phyloP scores from a whole-genome alignment of 2,329 filamentous ascomycete genomes.

The Akanthomyces lecanii region DNA sequence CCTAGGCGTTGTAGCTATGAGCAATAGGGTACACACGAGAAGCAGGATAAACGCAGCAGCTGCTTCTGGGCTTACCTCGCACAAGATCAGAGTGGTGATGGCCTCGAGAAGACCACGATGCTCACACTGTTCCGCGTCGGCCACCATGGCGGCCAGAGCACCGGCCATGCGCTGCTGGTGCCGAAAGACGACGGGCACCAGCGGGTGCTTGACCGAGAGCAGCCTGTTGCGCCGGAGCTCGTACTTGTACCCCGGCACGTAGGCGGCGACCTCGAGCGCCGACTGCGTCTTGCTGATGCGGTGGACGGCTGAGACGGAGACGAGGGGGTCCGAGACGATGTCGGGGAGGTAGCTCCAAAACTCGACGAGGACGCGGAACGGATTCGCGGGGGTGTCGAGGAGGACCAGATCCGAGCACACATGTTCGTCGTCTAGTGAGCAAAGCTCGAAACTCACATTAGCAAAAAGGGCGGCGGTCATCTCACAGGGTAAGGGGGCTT shows the following conservation, averaged over 20 bases:
- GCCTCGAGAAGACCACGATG: conserved; percentile 11
- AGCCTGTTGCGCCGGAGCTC: conserved; percentile 7
- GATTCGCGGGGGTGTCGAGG: conserved; percentile 17
- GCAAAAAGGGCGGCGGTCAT: background rate
- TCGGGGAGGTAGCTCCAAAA: conserved; percentile 18
- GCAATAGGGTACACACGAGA: too few relatives aligned
- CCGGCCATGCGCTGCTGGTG: conserved; percentile 14
- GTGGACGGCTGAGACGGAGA: conserved; percentile 16
- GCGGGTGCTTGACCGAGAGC: conserved; percentile 7
- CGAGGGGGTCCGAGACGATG: conserved; percentile 12
- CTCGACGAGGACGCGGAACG: conserved; percentile 7
- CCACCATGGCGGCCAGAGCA: conserved; percentile 13
- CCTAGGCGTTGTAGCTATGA: background rate
- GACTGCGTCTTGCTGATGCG: conserved; percentile 16
- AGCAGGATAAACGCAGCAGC: too few relatives aligned
- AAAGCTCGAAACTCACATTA: background rate
- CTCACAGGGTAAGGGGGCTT: too few relatives aligned
- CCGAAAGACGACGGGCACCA: conserved; percentile 14
- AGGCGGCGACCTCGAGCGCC: background rate
- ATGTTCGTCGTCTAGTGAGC: background rate
- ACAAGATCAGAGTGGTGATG: conserved; percentile 13
- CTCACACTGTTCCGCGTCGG: background rate
- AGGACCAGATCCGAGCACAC: conserved; percentile 19
- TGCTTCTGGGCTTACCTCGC: conserved; percentile 1
- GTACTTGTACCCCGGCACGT: conserved; percentile 1